Percentiles rank a stretch among this genome's conserved stretches.
Conservation (phyloP, 1,284 basidiomycete genomes). For the Cutaneotrichosporon cyanovorans region DNA sequence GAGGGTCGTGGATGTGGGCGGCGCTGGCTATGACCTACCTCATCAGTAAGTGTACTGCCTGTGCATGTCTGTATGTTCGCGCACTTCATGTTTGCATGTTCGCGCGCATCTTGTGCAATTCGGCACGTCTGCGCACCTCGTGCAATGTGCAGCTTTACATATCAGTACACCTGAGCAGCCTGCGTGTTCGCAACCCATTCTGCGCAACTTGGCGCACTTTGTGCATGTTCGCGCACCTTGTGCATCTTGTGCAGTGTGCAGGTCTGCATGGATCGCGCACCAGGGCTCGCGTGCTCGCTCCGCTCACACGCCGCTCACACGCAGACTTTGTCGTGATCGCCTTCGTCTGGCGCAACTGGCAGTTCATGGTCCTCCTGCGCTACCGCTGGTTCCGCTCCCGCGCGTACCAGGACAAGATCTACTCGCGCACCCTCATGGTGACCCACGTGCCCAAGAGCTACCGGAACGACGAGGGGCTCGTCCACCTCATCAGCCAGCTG, state of each 20-base stretch:
- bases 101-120: no score
- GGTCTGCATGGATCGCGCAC: no score
- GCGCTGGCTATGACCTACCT: conserved; percentile 69
- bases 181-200: conserved; percentile 49
- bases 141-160: no score
- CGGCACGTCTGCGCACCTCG: no score
- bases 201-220: no score
- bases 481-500: conserved; percentile 60
- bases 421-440: conserved; percentile 49
- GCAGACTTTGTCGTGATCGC: conserved; percentile 36
- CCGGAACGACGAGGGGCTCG: conserved; percentile 68
- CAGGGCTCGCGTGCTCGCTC: no score
- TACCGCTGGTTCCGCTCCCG: conserved; percentile 44
- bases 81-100: no score
- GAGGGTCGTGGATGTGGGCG: conserved; percentile 59
- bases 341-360: conserved; percentile 63
- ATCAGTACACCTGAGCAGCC: no score
- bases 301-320: not conserved
- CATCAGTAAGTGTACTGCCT: conserved; percentile 52
- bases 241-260: no score
- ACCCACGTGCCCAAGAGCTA: conserved; percentile 64
- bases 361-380: conserved; percentile 53
- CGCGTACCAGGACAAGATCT: conserved; percentile 43
- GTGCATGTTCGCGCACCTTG: no score
- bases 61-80: no score